Conservation (phyloP, 768 basidiomycete species). For the Lanmaoa rubissima region DNA sequence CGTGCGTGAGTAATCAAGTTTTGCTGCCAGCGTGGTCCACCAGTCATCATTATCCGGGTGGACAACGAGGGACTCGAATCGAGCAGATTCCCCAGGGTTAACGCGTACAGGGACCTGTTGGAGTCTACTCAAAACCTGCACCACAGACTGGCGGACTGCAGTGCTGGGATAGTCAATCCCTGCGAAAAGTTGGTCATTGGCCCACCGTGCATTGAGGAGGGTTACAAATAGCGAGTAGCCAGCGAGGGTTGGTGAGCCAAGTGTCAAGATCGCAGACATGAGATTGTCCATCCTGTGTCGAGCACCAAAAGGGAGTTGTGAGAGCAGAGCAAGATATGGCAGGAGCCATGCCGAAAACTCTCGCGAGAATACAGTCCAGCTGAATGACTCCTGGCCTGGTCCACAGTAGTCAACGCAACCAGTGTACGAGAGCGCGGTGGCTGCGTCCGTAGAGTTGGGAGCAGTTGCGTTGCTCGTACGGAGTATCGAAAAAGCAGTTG, state of each 20-base stretch:
- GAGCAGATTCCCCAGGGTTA: conserved; percentile 23
- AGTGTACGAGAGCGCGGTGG: too few species aligned
- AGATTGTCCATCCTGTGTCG: conserved; percentile 26
- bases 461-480: too few species aligned
- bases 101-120: conserved; percentile 42
- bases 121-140: conserved; percentile 36
- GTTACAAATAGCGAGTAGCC: conserved; percentile 45
- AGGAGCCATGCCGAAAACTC: too few species aligned
- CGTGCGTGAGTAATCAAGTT: conserved; percentile 38
- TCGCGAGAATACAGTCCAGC: too few species aligned
- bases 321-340: too few species aligned
- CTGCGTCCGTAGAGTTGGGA: too few species aligned
- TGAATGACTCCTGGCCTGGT: too few species aligned
- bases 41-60: conserved; percentile 42
- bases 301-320: too few species aligned
- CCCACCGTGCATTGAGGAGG: conserved; percentile 43
- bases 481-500: too few species aligned
- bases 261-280: conserved; percentile 39
- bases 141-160: conserved; percentile 19
- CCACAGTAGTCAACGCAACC: too few species aligned
- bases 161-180: conserved; percentile 26
- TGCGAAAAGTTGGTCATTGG: conserved; percentile 33
- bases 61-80: conserved; percentile 41
- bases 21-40: conserved; percentile 36
- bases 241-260: conserved; percentile 45